Base-by-base conservation (phyloP, 1,139 yeast species). In the Pichia sp. region DNA sequence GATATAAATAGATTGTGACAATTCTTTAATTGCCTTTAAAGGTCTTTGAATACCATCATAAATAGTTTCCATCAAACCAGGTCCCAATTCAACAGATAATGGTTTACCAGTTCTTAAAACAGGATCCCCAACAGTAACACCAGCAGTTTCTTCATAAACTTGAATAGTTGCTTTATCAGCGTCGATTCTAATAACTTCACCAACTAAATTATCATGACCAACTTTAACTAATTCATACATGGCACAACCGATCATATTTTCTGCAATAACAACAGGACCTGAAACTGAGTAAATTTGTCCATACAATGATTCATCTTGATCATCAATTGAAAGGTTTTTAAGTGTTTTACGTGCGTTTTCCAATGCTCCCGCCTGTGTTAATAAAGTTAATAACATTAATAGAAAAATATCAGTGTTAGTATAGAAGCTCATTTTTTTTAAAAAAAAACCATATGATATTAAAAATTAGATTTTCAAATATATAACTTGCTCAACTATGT, bases 21-120 rank as follows among this genome's bases (percentile, higher is more conserved):
- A 66, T 52, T 87, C 95, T 65, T 82, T 84, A 64, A 92, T 92
- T 42, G 95, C 87, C 68, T 85, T 84, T 66, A 92, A 78, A 39
- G 99, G 98, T 74, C 99, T 89, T 73, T 92, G 98, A 66, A 92
- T 92, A 74, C 99, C 99, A 69, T 92, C 99, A 63, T 92, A 92
- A 65, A 92, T 92, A 55, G 96, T 92, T 70, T 92, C 98, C 95
- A 92, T 87, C 61, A 92, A 78, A 66, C 99, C 99, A 28, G 99
- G 99, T 61, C 99, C 99, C 64, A 92, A 75, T 70, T 92, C 99
- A 43, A 92, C 99, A 42, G 97, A 87, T 60, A 92, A 76, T 20
- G 99, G 99, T 68, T 92, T 87, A 54, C 98, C 98, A 10, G 98
- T 92, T 72, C 98, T 82, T 61, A 87, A 71, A 45, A 92, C 98